phyloP scores from a whole-genome alignment of 1,139 yeast genomes.

The Protomyces pachydermus region DNA sequence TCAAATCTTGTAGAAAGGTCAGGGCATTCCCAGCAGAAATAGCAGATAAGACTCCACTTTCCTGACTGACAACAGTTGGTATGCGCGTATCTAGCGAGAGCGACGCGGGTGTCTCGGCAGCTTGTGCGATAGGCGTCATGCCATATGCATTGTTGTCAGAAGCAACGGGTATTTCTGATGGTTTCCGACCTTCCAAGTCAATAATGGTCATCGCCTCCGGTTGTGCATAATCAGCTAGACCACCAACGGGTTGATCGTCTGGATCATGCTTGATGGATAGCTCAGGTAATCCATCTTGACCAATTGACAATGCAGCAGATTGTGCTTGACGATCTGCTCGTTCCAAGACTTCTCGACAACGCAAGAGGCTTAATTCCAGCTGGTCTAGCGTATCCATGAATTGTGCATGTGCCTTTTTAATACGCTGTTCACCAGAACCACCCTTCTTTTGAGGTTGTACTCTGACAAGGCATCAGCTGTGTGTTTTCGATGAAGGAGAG shows the following conservation, averaged over 20 bases:
- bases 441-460: background rate
- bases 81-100: background rate
- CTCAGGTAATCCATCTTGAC: background rate
- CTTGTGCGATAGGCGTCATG: background rate
- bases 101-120: background rate
- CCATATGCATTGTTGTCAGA: background rate
- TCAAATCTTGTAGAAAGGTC: background rate
- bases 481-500: too few species aligned
- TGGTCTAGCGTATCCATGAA: constrained; percentile 19
- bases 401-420: background rate
- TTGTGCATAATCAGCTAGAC: too few species aligned
- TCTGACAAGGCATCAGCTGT: background rate
- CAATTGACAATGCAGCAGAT: background rate
- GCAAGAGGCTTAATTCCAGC: constrained; percentile 15
- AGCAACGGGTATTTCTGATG: background rate
- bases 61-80: background rate
- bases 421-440: background rate
- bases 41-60: background rate
- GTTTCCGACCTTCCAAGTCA: background rate
- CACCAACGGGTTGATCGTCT: background rate
- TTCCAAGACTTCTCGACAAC: constrained; percentile 10
- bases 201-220: background rate
- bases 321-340: constrained; percentile 3
- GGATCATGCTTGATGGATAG: background rate
- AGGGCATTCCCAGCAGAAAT: background rate